Percentiles rank a stretch among this genome's conserved stretches.
Conservation (phyloP, 1,139 yeast species). For the Debaryomyces coudertii region DNA sequence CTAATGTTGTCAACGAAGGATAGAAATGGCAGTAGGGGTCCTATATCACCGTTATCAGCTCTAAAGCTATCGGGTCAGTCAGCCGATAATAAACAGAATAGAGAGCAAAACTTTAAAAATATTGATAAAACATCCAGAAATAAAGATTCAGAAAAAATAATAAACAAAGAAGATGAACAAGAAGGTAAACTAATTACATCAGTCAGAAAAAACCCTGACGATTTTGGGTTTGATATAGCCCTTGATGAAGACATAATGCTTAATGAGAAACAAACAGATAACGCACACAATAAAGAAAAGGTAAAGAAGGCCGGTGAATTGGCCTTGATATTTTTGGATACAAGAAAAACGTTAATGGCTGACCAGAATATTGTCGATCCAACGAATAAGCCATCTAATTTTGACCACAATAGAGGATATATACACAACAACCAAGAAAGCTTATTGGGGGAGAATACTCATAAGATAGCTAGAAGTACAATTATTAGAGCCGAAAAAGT, state of each 20-base stretch:
- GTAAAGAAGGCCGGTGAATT: conserved; percentile 46
- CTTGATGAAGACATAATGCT: conserved; percentile 1
- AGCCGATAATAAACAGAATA: not conserved
- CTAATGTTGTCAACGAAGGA: not conserved
- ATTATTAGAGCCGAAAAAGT: conserved; percentile 57
- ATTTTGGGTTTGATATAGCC: conserved; percentile 13
- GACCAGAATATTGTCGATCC: conserved; percentile 45
- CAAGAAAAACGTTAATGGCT: conserved; percentile 43
- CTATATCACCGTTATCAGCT: conserved; percentile 13
- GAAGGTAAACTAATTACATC: not conserved
- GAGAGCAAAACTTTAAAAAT: not conserved
- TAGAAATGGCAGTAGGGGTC: not conserved
- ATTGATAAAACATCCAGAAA: not conserved
- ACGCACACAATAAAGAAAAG: conserved; percentile 17
- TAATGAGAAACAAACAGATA: not conserved
- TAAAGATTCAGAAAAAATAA: not conserved
- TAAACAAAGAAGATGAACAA: not conserved
- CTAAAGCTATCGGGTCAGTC: conserved; percentile 10
- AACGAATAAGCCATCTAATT: conserved; percentile 17
- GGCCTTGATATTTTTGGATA: conserved; percentile 45
- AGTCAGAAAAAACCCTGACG: conserved; percentile 8
- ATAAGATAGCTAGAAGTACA: conserved; percentile 39
- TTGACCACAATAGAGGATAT: conserved; percentile 4
- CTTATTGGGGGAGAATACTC: conserved; percentile 10
- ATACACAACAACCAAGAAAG: conserved; percentile 9